Base-by-base conservation (phyloP, 352 stramenopile species). In the Peronosclerospora sorghi region DNA sequence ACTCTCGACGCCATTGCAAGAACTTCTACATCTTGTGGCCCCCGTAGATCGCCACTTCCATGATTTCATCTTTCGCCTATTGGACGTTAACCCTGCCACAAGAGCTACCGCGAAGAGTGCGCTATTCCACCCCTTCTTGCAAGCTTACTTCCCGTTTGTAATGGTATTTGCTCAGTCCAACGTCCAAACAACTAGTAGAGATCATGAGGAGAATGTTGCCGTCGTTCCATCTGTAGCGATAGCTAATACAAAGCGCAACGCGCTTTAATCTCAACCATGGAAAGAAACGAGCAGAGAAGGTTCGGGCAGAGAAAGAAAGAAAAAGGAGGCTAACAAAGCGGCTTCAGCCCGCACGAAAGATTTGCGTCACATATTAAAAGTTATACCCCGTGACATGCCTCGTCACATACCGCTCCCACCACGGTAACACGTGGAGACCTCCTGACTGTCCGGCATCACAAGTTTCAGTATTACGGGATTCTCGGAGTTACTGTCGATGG, bases 71-170 rank as follows among this genome's bases (percentile, higher is more conserved):
- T 56, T 54, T 36, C 39, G 40, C 21, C 51, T 85, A 7, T 40
- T 88, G 35, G 65, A n/a, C n/a, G n/a, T n/a, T n/a, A n/a, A n/a
- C n/a, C n/a, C n/a, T n/a, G n/a, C n/a, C n/a, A n/a, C n/a, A n/a
- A n/a, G n/a, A n/a, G n/a, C n/a, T n/a, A n/a, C n/a, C n/a, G n/a
- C n/a, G n/a, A n/a, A n/a, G n/a, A n/a, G n/a, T n/a, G n/a, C n/a
- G n/a, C n/a, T n/a, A n/a, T n/a, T n/a, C n/a, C n/a, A n/a, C n/a
- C n/a, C n/a, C n/a, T n/a, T n/a, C n/a, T n/a, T n/a, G n/a, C n/a
- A n/a, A n/a, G n/a, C n/a, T n/a, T n/a, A n/a, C 18, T 86, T 86
- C 41, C 76, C 76, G 7, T 86, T 84, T 28, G 53, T 46, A 32
- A 59, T 65, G n/a, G 51, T 86, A 8, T 84, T 86, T 59, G 49